Evolutionary conservation across 2,329 filamentous ascomycete genomes (phyloP).

Genomic region (Rhinocladiella mackenziei): DNA sequence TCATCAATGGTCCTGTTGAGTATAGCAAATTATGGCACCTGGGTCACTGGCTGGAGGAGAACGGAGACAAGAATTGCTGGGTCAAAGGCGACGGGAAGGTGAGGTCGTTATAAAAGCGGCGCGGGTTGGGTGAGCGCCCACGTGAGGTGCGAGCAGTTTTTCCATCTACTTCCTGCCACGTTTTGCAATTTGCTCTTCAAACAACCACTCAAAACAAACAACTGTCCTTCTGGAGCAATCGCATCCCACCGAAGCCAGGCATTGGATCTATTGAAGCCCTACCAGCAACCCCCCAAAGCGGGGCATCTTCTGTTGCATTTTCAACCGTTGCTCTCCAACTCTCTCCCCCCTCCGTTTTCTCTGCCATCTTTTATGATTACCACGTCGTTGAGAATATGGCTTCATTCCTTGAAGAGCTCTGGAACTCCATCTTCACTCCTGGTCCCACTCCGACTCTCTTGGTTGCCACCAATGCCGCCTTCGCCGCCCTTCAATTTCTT

Average conservation of each 20-base stretch:
- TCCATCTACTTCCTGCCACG: constrained; percentile 14
- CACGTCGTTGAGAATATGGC: constrained; percentile 35
- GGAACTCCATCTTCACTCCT: constrained; percentile 89
- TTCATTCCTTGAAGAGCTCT: constrained; percentile 68
- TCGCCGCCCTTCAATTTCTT: constrained; percentile 76
- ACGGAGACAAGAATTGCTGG: too few relatives aligned
- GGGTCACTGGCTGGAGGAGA: too few relatives aligned
- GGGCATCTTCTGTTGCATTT: constrained; percentile 14
- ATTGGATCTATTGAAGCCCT: constrained; percentile 11
- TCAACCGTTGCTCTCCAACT: constrained; percentile 5
- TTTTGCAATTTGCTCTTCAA: constrained; percentile 4
- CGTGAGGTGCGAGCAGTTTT: too few relatives aligned
- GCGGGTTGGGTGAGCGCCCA: too few relatives aligned
- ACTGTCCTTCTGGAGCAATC: constrained; percentile 12
- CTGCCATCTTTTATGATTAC: neutral
- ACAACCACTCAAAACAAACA: constrained; percentile 13
- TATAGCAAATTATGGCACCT: too few relatives aligned
- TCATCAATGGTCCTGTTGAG: too few relatives aligned
- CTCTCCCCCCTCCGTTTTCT: neutral
- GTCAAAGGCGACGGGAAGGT: too few relatives aligned
- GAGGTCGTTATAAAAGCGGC: too few relatives aligned
- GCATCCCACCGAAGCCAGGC: constrained; percentile 3
- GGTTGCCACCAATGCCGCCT: constrained; percentile 83
- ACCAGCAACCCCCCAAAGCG: constrained; percentile 8
- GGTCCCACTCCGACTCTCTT: constrained; percentile 85